phyloP scores from a whole-genome alignment of 208 protist species.

The Crithidia mellificae region DNA sequence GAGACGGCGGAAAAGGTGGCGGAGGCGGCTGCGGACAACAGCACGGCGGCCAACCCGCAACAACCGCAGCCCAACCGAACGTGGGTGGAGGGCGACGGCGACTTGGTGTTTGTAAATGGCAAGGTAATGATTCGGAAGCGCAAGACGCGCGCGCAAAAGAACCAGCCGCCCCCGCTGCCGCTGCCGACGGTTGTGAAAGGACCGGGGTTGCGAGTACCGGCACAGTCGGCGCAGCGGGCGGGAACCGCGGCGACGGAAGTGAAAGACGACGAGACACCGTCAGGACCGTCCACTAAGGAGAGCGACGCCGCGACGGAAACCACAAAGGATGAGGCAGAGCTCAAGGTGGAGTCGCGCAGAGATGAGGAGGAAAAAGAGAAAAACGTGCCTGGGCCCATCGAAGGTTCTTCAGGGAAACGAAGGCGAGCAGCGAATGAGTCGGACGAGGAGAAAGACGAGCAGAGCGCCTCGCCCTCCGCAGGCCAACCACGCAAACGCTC shows the following conservation, averaged over 20 bases:
- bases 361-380: slow-evolving; percentile 3
- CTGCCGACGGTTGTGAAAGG: slow-evolving; percentile 22
- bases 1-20: neutral
- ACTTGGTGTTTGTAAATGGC: slow-evolving; percentile 32
- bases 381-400: neutral
- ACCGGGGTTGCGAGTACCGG: neutral
- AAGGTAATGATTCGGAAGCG: slow-evolving; percentile 21
- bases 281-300: neutral
- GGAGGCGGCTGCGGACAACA: neutral
- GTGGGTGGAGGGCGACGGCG: slow-evolving; percentile 31
- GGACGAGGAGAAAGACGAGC: neutral
- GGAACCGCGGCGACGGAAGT: neutral
- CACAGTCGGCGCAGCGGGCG: neutral
- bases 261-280: neutral
- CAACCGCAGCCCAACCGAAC: slow-evolving; percentile 11
- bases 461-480: neutral
- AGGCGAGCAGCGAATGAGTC: neutral
- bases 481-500: neutral
- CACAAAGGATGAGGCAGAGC: neutral
- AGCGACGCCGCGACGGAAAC: neutral
- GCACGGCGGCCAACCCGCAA: neutral
- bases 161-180: slow-evolving; percentile 8
- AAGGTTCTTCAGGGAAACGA: slow-evolving; percentile 10
- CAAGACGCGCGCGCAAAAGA: slow-evolving; percentile 9
- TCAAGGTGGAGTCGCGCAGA: too few relatives aligned